Evolutionary conservation across 495 filamentous ascomycete genomes (phyloP).

Genomic region (Patellaria atrata): DNA sequence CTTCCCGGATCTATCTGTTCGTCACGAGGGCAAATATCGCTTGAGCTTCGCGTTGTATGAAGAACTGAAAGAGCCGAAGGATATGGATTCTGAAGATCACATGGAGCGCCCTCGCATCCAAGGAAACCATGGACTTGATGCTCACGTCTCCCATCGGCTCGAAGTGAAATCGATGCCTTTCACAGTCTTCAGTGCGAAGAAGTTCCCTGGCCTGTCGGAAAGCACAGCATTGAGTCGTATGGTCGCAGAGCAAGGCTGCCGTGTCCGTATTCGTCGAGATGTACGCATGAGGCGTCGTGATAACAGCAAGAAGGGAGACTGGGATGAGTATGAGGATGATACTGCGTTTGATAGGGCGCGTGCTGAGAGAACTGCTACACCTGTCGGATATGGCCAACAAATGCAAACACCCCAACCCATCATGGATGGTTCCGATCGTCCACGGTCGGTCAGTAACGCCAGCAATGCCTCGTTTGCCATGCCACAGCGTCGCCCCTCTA

Average conservation of each 20-base stretch:
- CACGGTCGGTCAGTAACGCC: slow-evolving; percentile 62
- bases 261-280: slow-evolving; percentile 90
- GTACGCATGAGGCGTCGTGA: slow-evolving; percentile 91
- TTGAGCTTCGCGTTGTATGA: slow-evolving; percentile 89
- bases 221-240: slow-evolving; percentile 79
- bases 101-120: slow-evolving; percentile 17
- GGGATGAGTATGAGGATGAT: slow-evolving; percentile 53
- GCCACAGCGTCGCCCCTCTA: slow-evolving; percentile 30
- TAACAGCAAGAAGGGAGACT: slow-evolving; percentile 42
- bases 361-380: slow-evolving; percentile 44
- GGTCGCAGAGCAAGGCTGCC: slow-evolving; percentile 93
- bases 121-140: slow-evolving; percentile 23
- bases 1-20: slow-evolving; percentile 92
- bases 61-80: slow-evolving; percentile 67
- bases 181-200: slow-evolving; percentile 91
- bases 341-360: slow-evolving; percentile 38
- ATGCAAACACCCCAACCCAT: slow-evolving; percentile 29
- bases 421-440: slow-evolving; percentile 35
- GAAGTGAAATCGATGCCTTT: slow-evolving; percentile 84
- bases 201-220: slow-evolving; percentile 88
- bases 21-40: slow-evolving; percentile 84
- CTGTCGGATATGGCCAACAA: slow-evolving; percentile 41
- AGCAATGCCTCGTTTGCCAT: slow-evolving; percentile 32
- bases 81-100: slow-evolving; percentile 40
- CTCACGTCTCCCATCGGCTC: slow-evolving; percentile 50